These are phyloP conservation scores for Mimosa pudica DNA, from an alignment of 306 rosid species.

Conservation along the genomic window DNA sequence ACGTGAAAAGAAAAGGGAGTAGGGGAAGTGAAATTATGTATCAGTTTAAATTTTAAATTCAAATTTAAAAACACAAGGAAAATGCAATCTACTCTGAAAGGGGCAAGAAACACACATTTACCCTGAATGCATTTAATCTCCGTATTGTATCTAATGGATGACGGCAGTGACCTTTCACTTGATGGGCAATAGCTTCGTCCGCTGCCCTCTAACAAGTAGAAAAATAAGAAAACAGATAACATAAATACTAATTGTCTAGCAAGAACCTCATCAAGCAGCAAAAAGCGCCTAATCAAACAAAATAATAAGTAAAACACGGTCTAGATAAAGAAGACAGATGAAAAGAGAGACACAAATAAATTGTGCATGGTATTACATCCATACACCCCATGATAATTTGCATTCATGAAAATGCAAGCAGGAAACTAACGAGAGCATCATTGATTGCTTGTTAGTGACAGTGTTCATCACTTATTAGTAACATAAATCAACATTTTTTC, in stretches of 20 bases:
- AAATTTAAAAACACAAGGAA: constrained; percentile 16
- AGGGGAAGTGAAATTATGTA: not conserved
- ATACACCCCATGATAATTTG: constrained; percentile 24
- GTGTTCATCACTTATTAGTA: constrained; percentile 1
- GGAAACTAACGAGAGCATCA: constrained; percentile 27
- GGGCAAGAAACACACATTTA: constrained; percentile 36
- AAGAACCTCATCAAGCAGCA: not conserved
- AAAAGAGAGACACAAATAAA: not conserved
- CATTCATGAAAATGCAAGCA: constrained; percentile 9
- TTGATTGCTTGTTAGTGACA: constrained; percentile 4
- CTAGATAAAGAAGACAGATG: not conserved
- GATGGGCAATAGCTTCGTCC: constrained; percentile 73
- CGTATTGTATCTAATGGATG: constrained; percentile 69
- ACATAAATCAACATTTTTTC: constrained; percentile 8
- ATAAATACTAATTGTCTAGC: constrained; percentile 27
- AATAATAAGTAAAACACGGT: not conserved
- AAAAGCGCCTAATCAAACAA: not conserved
- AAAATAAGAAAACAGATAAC: constrained; percentile 19
- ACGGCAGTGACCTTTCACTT: constrained; percentile 71
- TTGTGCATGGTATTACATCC: constrained; percentile 4
- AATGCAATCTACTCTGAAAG: constrained; percentile 31
- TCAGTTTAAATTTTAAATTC: constrained; percentile 24
- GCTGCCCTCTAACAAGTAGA: constrained; percentile 58
- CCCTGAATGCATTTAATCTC: constrained; percentile 67
- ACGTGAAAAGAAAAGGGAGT: not conserved